Conservation (phyloP, 208 protist species). For the Acanthamoeba healyi region DNA sequence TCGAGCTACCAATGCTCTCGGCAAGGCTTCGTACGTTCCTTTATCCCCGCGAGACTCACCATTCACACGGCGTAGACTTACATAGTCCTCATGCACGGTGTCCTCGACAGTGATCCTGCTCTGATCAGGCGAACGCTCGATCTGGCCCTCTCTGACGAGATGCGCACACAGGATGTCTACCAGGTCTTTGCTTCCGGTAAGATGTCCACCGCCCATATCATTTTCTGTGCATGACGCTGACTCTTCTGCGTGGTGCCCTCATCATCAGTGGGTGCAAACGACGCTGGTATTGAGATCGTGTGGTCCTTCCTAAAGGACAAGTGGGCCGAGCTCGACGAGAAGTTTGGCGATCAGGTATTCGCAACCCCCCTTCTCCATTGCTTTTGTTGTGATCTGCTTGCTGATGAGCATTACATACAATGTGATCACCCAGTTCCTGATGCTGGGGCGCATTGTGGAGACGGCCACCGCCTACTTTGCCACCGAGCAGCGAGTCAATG, state of each 20-base stretch:
- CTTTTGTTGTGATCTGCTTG: not conserved
- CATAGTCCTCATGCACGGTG: no score
- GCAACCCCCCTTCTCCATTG: not conserved
- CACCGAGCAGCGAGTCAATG: slow-evolving; percentile 39
- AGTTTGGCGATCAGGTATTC: slow-evolving; percentile 50
- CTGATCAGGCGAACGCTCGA: slow-evolving; percentile 33
- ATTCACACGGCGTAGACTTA: no score
- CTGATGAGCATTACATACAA: not conserved
- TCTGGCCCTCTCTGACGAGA: slow-evolving; percentile 61
- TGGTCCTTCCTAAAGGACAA: slow-evolving; percentile 63
- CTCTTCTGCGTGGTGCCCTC: not conserved
- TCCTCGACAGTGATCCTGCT: not conserved
- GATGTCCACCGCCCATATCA: not conserved
- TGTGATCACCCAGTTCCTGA: slow-evolving; percentile 41
- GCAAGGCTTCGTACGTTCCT: not conserved
- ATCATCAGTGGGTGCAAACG: slow-evolving; percentile 32
- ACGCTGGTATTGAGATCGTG: slow-evolving; percentile 5
- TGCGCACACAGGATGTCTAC: slow-evolving; percentile 54
- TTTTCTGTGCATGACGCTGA: not conserved
- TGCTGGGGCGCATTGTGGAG: slow-evolving; percentile 47
- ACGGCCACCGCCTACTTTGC: slow-evolving; percentile 57
- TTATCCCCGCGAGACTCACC: no score
- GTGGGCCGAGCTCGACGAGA: not conserved
- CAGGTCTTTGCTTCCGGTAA: slow-evolving; percentile 37
- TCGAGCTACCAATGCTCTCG: slow-evolving; percentile 27